Percentiles rank a stretch among this genome's conserved stretches.
Evolutionary conservation across 2,329 filamentous ascomycete species (phyloP).

Genomic region (Monosporascus sp.): DNA sequence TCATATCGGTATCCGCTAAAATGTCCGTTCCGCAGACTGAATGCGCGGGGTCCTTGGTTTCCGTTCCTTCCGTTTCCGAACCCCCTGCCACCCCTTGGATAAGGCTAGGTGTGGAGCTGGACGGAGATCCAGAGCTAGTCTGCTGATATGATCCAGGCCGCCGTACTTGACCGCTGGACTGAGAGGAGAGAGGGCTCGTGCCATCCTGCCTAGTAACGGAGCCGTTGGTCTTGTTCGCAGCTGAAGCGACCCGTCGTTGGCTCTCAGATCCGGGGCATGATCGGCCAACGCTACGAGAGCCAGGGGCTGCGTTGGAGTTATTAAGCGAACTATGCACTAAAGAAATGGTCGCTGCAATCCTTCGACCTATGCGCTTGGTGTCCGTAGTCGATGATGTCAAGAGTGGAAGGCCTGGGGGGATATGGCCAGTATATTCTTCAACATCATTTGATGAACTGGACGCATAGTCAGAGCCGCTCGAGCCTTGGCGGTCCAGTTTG

Average conservation of each 20-base stretch:
- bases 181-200: neutral
- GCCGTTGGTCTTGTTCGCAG: neutral
- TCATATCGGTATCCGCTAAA: constrained; percentile 2
- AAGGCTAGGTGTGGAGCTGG: neutral
- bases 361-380: neutral
- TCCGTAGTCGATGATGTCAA: neutral
- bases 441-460: neutral
- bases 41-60: neutral
- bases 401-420: neutral
- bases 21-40: neutral
- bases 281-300: neutral
- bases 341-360: neutral
- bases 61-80: neutral
- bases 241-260: neutral
- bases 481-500: neutral
- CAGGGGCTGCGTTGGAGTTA: neutral
- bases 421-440: neutral
- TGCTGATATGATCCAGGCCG: neutral
- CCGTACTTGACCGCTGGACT: neutral
- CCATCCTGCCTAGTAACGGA: neutral
- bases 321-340: neutral
- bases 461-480: neutral
- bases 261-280: neutral
- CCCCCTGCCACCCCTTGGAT: neutral
- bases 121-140: no score